Evolutionary conservation across 306 rosid genomes (phyloP).

Genomic region (Cercis canadensis): DNA sequence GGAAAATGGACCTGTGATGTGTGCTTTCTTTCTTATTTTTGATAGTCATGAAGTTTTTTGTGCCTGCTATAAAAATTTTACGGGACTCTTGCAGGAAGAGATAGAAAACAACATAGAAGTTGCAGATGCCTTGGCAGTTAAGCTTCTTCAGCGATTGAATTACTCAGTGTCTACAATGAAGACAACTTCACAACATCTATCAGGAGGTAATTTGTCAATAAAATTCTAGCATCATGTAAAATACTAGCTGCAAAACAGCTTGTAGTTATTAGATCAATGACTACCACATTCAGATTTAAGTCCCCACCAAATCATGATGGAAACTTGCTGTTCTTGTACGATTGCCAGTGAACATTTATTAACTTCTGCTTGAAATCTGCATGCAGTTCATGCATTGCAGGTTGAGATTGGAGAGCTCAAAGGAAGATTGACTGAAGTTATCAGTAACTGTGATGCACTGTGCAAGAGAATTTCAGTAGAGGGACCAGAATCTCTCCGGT

Average conservation of each 20-base stretch:
- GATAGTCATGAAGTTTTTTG: slow-evolving; percentile 8
- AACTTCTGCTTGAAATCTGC: slow-evolving; percentile 30
- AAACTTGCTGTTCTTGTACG: background rate
- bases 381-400: slow-evolving; percentile 80
- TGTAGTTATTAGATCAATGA: too few relatives aligned
- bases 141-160: slow-evolving; percentile 86
- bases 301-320: background rate
- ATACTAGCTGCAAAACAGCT: too few relatives aligned
- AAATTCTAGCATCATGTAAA: slow-evolving; percentile 17
- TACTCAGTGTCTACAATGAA: slow-evolving; percentile 79
- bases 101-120: slow-evolving; percentile 84
- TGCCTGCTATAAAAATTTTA: slow-evolving; percentile 26
- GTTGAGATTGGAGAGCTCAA: slow-evolving; percentile 93
- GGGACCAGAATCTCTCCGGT: slow-evolving; percentile 77
- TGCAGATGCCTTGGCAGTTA: slow-evolving; percentile 81
- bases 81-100: slow-evolving; percentile 68
- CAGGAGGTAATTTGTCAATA: slow-evolving; percentile 68
- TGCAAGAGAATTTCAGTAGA: slow-evolving; percentile 76
- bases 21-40: slow-evolving; percentile 14
- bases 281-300: background rate
- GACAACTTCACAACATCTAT: slow-evolving; percentile 80
- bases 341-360: slow-evolving; percentile 25
- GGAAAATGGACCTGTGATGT: slow-evolving; percentile 13
- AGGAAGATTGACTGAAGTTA: slow-evolving; percentile 92
- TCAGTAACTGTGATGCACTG: slow-evolving; percentile 84